Base-by-base conservation (phyloP, 129 eudicot species). In the Silybum marianum region DNA sequence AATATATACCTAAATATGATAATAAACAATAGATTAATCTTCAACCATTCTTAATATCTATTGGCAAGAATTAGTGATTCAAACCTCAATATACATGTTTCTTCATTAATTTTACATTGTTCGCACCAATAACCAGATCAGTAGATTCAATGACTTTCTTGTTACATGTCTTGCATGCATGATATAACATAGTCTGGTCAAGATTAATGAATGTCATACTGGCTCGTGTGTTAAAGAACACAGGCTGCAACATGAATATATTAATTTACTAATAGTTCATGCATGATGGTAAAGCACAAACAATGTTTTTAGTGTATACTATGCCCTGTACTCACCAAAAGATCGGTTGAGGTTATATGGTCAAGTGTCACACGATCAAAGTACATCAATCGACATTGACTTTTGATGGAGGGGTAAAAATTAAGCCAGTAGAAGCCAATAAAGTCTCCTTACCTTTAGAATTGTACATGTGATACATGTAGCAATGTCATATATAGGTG, bases 51-150 rank as follows among this genome's bases (percentile, higher is more conserved):
- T 2, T 26, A 26, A 26, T 26, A 26, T 26, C 30, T 26, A 26
- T 26, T 26, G 30, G 2, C 1, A 26, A 26, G 30, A 26, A 2
- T 26, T 26, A 26, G 30, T 26, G 2, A 26, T 26, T n/a, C 30
- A 26, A 26, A 26, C 30, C 30, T 26, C 30, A 26, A 26, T 26
- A 2, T 26, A 26, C 30, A 26, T 26, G 30, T 84, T 87, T 77
- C 84, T 14, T 85, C 89, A 51, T 88, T 85, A 86, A 86, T 86
- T 78, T 87, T 88, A 78, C 95, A 91, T 24, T 85, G 88, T 87
- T 88, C 90, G 62, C 95, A 91, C 89, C 90, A 91, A 72, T 86
- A 91, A 22, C 95, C 95, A 66, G 90, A 86, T 8, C 95, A 71
- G 86, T 65, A 63, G 90, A 86, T 60, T 88, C 87, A 21, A 89